Percentiles rank a stretch among this genome's conserved stretches.
Evolutionary conservation across 148 eudicot species (phyloP).

Genomic region (Vaccinium darrowii): DNA sequence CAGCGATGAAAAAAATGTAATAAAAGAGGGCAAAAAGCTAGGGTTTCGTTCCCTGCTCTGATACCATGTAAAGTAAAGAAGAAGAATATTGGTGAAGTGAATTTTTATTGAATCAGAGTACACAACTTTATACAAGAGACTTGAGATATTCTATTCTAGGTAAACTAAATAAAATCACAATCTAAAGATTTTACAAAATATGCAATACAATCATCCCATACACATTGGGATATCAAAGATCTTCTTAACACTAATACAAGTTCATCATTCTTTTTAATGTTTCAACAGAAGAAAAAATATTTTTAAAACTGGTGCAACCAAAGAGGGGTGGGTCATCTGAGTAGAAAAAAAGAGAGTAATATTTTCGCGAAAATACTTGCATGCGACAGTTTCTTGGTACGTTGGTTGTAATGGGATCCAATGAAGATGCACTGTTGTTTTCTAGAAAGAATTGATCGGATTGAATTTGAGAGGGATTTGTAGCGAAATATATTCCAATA

Average conservation of each 20-base stretch:
- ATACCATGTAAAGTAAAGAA: neutral
- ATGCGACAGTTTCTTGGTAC: constrained; percentile 4
- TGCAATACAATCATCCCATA: neutral
- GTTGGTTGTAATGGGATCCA: neutral
- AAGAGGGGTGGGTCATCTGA: neutral
- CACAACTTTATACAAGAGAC: neutral
- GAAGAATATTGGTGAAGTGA: neutral
- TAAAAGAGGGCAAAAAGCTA: neutral
- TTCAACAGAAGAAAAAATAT: too few relatives aligned
- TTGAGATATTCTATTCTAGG: neutral
- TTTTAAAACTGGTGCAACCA: too few relatives aligned
- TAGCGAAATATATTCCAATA: neutral
- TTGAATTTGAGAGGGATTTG: neutral
- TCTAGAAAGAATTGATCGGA: neutral
- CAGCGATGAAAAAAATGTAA: too few relatives aligned
- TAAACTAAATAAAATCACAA: neutral
- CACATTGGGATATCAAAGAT: too few relatives aligned
- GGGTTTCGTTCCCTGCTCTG: neutral
- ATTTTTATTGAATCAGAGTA: neutral
- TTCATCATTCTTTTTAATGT: too few relatives aligned
- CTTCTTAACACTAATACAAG: too few relatives aligned
- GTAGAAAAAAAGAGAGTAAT: neutral
- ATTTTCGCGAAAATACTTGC: neutral
- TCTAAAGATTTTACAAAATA: neutral
- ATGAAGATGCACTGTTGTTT: neutral